Evolutionary conservation across 2,329 filamentous ascomycete genomes (phyloP).

Genomic region (Tetracladium maxilliforme): DNA sequence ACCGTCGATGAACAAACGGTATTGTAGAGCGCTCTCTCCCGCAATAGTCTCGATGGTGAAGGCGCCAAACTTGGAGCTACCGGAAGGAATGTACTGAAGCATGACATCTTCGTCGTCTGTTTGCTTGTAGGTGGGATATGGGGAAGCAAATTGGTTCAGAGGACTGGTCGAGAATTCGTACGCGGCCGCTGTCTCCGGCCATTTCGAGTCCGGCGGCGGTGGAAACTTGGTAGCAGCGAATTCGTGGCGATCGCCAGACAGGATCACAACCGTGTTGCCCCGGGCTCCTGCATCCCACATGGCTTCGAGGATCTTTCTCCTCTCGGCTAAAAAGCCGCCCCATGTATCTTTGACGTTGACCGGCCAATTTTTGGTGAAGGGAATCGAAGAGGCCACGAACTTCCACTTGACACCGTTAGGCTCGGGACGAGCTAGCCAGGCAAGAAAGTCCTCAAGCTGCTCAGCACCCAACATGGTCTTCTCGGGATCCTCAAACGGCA

Average conservation of each 20-base stretch:
- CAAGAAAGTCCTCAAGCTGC: conserved; percentile 67
- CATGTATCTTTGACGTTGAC: conserved; percentile 82
- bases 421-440: conserved; percentile 60
- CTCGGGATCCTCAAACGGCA: conserved; percentile 40
- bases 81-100: conserved; percentile 73
- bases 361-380: conserved; percentile 96
- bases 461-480: conserved; percentile 80
- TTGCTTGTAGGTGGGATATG: conserved; percentile 70
- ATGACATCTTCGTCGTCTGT: conserved; percentile 68
- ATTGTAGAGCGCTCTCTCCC: conserved; percentile 59
- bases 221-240: conserved; percentile 79
- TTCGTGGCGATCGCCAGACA: conserved; percentile 92
- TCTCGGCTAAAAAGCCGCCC: conserved; percentile 80
- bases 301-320: conserved; percentile 64
- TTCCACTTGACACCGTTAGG: conserved; percentile 81
- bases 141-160: conserved; percentile 86
- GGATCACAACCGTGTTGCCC: conserved; percentile 59
- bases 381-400: conserved; percentile 77
- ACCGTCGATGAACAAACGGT: conserved; percentile 72
- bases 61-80: conserved; percentile 78
- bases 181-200: conserved; percentile 50
- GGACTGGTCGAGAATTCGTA: conserved; percentile 90
- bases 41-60: conserved; percentile 61
- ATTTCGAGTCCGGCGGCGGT: conserved; percentile 42
- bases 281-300: conserved; percentile 76